Evolutionary conservation across 2,329 filamentous ascomycete species (phyloP), one percentile per base, ranked within the genome.

Genomic region (Fusarium pseudocircinatum): DNA sequence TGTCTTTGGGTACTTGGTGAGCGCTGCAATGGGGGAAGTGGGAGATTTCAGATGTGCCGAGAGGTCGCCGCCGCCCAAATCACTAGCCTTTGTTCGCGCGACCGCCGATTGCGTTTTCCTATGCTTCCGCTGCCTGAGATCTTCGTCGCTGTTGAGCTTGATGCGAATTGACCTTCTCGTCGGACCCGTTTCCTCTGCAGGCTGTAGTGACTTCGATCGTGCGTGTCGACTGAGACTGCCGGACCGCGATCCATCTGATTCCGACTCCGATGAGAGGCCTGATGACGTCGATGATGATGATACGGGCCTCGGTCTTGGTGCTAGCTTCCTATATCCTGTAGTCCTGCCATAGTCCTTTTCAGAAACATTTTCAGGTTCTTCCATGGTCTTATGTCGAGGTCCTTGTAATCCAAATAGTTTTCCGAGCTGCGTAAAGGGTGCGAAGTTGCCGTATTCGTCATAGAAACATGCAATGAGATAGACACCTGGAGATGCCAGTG

Each of bases 11-110:
- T 98, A 99, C 82, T 92, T 95, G 32, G 94, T 97, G 77, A 97
- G 85, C 78, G 88, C 91, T 20, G 91, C 89, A 32, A 91, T 88
- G 59, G 95, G 93, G 34, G 95, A 97, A 7, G 94, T 97, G 7
- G 96, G 96, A 20, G 96, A 98, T 82, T 99, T 99, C 70, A 99
- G 87, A 67, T 94, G 94, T 56, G 94, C 92, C 12, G 94, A 91
- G 67, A 94, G 86, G 67, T 91, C 87, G 53, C 82, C 79, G 44
- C 75, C 75, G 6, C 77, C 81, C 50, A 82, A 78, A 47, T 84
- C 82, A 72, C 82, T 84, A 46, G 79, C 81, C 69, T 85, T 84
- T 24, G 84, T 82, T 44, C 80, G 83, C 46, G 82, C 81, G 61
- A 85, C 85, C 24, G 84, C 81, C 30, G 87, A 87, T 79, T 88